Percentiles rank a stretch among this genome's conserved stretches.
Conservation (phyloP, 768 basidiomycete genomes). For the Cantharellus anzutake region DNA sequence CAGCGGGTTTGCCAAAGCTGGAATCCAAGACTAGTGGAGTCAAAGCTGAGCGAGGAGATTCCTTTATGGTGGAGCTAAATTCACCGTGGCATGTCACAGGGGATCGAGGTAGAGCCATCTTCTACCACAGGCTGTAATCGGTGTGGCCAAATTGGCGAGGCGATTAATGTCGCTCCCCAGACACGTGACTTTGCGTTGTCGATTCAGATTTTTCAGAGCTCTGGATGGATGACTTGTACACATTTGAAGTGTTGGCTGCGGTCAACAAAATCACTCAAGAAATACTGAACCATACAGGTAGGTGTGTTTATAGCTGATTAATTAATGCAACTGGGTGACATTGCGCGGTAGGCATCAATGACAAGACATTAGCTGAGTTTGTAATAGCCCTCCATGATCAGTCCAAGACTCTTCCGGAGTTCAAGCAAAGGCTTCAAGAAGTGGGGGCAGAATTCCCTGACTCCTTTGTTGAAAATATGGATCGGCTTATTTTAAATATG, state of each 20-base stretch:
- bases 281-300: slow-evolving; percentile 56
- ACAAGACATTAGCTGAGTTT: slow-evolving; percentile 91
- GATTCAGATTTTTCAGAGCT: not conserved
- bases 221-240: slow-evolving; percentile 45
- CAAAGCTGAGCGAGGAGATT: not conserved
- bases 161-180: too few relatives aligned
- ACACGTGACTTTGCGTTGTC: not conserved
- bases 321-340: not conserved
- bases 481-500: slow-evolving; percentile 83
- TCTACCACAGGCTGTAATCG: too few relatives aligned
- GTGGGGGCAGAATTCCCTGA: slow-evolving; percentile 73
- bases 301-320: not conserved
- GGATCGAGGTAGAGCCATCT: slow-evolving; percentile 26
- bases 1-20: slow-evolving; percentile 63
- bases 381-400: slow-evolving; percentile 78
- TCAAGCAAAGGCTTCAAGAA: slow-evolving; percentile 62
- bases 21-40: slow-evolving; percentile 56
- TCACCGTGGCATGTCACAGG: slow-evolving; percentile 85
- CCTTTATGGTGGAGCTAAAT: not conserved
- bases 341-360: slow-evolving; percentile 34
- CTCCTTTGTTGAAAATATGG: slow-evolving; percentile 79
- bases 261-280: slow-evolving; percentile 87
- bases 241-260: slow-evolving; percentile 83
- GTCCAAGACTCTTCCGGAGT: slow-evolving; percentile 56
- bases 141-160: too few relatives aligned